Percentiles rank a stretch among this genome's conserved stretches.
Evolutionary conservation across 1,139 yeast species (phyloP).

Genomic region (Yamadazyma oceani): DNA sequence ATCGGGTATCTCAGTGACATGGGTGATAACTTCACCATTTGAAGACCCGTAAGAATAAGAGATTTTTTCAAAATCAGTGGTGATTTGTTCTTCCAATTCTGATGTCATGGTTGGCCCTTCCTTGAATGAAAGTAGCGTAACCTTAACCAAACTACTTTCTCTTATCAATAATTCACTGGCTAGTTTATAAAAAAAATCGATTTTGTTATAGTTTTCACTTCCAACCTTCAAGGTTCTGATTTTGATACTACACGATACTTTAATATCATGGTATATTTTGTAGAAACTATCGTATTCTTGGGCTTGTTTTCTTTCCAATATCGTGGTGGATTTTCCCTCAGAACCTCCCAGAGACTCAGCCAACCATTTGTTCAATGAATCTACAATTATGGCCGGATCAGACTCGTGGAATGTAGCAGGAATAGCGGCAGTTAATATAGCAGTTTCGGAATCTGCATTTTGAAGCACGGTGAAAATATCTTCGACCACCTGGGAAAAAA

Average conservation of each 20-base stretch:
- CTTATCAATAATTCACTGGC: slow-evolving; percentile 69
- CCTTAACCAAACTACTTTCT: slow-evolving; percentile 55
- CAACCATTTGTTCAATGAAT: slow-evolving; percentile 28
- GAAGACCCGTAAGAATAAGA: slow-evolving; percentile 55
- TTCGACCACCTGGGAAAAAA: slow-evolving; percentile 9
- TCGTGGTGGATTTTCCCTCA: slow-evolving; percentile 18
- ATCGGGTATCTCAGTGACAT: slow-evolving; percentile 30
- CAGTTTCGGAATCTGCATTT: slow-evolving; percentile 31
- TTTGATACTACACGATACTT: slow-evolving; percentile 55
- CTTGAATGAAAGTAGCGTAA: slow-evolving; percentile 19
- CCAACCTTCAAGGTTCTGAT: slow-evolving; percentile 55
- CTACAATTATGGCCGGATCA: slow-evolving; percentile 41
- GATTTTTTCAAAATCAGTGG: slow-evolving; percentile 66
- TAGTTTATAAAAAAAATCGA: slow-evolving; percentile 71
- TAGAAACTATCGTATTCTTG: slow-evolving; percentile 29
- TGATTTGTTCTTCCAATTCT: slow-evolving; percentile 33
- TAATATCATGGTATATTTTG: slow-evolving; percentile 70
- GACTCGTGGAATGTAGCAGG: slow-evolving; percentile 50
- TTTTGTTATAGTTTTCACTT: slow-evolving; percentile 51
- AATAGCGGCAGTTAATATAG: slow-evolving; percentile 37
- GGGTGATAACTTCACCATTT: slow-evolving; percentile 63
- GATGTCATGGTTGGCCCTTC: slow-evolving; percentile 11
- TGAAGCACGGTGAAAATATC: slow-evolving; percentile 14
- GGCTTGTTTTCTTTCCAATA: slow-evolving; percentile 6
- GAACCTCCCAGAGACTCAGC: slow-evolving; percentile 31